phyloP scores from a whole-genome alignment of 2,329 filamentous ascomycete species.

The Amesomyces nigricolor region DNA sequence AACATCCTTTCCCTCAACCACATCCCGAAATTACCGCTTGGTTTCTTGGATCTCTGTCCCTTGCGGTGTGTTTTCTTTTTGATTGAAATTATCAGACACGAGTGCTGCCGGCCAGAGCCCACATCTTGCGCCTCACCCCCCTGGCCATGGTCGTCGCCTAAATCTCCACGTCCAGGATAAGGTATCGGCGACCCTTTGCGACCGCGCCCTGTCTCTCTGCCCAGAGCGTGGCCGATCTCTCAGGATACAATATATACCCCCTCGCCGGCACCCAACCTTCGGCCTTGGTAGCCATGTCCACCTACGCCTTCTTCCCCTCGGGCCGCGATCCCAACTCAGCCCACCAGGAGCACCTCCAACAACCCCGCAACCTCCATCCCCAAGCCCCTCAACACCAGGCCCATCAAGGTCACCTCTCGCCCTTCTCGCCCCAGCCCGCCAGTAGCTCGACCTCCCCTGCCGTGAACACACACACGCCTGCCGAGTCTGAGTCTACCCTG shows the following conservation, averaged over 20 bases:
- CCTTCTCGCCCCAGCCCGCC: conserved; percentile 37
- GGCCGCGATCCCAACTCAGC: conserved; percentile 23
- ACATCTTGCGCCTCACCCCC: conserved; percentile 11
- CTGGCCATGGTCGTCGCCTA: conserved; percentile 23
- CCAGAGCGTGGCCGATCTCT: neutral
- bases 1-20: neutral
- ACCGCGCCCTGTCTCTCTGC: neutral
- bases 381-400: conserved; percentile 21
- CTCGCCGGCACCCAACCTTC: conserved; percentile 8
- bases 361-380: conserved; percentile 20
- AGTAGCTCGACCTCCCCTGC: conserved; percentile 38
- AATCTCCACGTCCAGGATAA: conserved; percentile 11
- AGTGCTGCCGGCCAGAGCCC: neutral
- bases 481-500: conserved; percentile 43
- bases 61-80: neutral
- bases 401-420: conserved; percentile 39
- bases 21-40: neutral
- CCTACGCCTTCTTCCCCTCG: conserved; percentile 27
- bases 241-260: conserved; percentile 19
- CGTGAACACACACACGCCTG: conserved; percentile 41
- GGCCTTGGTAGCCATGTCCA: conserved; percentile 28
- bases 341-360: conserved; percentile 22
- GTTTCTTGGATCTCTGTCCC: neutral
- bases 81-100: neutral
- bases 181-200: conserved; percentile 12